phyloP scores from a whole-genome alignment of 2,329 filamentous ascomycete genomes.

The Cercospora janseana region DNA sequence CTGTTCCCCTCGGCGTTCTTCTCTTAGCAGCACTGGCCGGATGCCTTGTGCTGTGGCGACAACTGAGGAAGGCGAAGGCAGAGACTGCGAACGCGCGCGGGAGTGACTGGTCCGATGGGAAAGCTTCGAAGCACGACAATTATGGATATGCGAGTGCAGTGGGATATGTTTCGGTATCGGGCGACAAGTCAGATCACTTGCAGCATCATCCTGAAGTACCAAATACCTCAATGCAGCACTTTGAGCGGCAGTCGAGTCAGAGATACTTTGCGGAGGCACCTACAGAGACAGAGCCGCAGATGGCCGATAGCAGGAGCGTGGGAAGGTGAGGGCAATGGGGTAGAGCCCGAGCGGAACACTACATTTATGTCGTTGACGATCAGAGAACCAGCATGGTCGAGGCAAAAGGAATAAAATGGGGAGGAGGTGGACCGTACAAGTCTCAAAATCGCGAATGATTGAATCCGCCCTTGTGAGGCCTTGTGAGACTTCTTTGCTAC shows the following conservation, averaged over 20 bases:
- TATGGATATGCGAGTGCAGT: neutral
- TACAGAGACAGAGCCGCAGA: constrained; percentile 13
- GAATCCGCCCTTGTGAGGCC: too few relatives aligned
- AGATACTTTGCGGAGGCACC: constrained; percentile 14
- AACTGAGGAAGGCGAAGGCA: constrained; percentile 13
- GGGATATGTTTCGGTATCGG: neutral
- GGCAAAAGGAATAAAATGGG: too few relatives aligned
- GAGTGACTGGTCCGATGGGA: neutral
- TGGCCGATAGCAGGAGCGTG: constrained; percentile 18
- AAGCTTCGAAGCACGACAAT: neutral
- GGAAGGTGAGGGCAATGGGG: neutral
- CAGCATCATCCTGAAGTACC: neutral
- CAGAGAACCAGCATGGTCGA: too few relatives aligned
- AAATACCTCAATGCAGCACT: neutral
- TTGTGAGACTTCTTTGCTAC: too few relatives aligned
- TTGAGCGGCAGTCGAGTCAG: neutral
- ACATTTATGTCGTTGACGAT: too few relatives aligned
- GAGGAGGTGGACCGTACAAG: too few relatives aligned
- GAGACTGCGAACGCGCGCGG: constrained; percentile 29
- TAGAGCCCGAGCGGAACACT: too few relatives aligned
- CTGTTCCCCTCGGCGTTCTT: constrained; percentile 19
- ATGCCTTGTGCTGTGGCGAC: constrained; percentile 15
- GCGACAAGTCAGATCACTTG: constrained; percentile 1
- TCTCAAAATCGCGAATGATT: too few relatives aligned
- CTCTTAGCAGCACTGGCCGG: constrained; percentile 19